phyloP scores from a whole-genome alignment of 148 eudicot genomes.

The Chenopodium suecicum region DNA sequence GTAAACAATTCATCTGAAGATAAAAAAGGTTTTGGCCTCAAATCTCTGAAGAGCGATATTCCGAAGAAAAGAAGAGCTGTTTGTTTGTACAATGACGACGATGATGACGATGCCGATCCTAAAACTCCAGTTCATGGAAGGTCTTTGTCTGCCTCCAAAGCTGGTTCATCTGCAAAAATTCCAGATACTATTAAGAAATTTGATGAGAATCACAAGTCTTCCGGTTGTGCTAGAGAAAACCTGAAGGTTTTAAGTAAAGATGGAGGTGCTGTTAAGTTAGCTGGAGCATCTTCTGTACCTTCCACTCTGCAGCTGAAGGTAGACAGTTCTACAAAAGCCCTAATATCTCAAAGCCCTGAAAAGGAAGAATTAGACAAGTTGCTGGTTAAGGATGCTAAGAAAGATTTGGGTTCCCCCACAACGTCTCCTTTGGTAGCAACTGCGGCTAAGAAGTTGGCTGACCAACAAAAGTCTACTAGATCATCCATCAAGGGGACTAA shows the following conservation, averaged over 20 bases:
- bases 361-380: constrained; percentile 34
- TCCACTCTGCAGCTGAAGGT: constrained; percentile 32
- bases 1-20: constrained; percentile 33
- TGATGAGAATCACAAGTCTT: constrained; percentile 28
- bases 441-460: constrained; percentile 38
- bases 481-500: constrained; percentile 34
- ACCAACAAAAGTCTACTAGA: constrained; percentile 38
- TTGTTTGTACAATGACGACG: constrained; percentile 51
- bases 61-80: constrained; percentile 70
- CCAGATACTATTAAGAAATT: constrained; percentile 35
- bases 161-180: constrained; percentile 30
- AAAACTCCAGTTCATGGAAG: constrained; percentile 89
- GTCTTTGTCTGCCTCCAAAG: constrained; percentile 35
- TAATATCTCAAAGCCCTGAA: constrained; percentile 36
- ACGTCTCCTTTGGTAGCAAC: constrained; percentile 42
- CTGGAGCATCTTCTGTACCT: constrained; percentile 29
- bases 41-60: constrained; percentile 33
- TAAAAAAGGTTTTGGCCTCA: constrained; percentile 28
- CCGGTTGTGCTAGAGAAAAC: constrained; percentile 27
- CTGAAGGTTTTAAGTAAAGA: constrained; percentile 32
- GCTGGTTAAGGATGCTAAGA: constrained; percentile 33
- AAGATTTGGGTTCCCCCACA: constrained; percentile 42
- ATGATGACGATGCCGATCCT: constrained; percentile 57
- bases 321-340: constrained; percentile 35
- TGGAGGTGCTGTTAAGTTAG: constrained; percentile 33